Evolutionary conservation across 805 yeast genomes (phyloP).

Genomic region (Danielia reshetovae): DNA sequence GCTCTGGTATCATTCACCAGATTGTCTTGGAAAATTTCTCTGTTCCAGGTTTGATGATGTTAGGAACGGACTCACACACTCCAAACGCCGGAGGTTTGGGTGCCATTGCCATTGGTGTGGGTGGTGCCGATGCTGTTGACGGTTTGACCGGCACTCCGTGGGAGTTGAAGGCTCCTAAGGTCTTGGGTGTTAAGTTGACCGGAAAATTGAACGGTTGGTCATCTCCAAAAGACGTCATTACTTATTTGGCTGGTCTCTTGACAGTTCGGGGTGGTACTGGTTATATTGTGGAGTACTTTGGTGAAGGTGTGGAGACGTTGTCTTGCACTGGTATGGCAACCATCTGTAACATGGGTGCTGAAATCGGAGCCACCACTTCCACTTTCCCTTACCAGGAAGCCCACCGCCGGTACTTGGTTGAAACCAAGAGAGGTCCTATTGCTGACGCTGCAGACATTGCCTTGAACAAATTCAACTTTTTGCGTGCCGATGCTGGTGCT

Average conservation of each 20-base stretch:
- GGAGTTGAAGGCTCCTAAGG: conserved; percentile 97
- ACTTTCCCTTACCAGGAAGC: conserved; percentile 91
- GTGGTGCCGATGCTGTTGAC: conserved; percentile 99
- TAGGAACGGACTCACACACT: conserved; percentile 98
- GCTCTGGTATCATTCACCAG: conserved; percentile 98
- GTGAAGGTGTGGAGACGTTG: conserved; percentile 84
- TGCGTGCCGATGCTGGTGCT: conserved; percentile 82
- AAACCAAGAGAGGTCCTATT: conserved; percentile 80
- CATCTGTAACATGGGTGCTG: conserved; percentile 99
- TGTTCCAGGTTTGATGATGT: conserved; percentile 94
- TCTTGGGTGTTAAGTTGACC: conserved; percentile 88
- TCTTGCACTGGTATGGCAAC: conserved; percentile 99
- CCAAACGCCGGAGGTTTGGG: conserved; percentile 99
- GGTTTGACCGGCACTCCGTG: conserved; percentile 96
- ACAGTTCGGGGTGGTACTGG: conserved; percentile 99
- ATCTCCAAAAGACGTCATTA: conserved; percentile 95
- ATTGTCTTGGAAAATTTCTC: conserved; percentile 95
- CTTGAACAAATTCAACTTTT: conserved; percentile 53
- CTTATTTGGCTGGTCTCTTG: conserved; percentile 83
- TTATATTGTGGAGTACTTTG: conserved; percentile 91
- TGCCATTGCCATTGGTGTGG: conserved; percentile 98
- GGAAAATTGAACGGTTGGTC: conserved; percentile 92
- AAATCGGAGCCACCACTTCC: conserved; percentile 98
- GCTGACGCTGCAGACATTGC: conserved; percentile 74
- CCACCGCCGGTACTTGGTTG: conserved; percentile 71